Evolutionary conservation across 495 filamentous ascomycete species (phyloP).

Genomic region (Penicillium argentinense): DNA sequence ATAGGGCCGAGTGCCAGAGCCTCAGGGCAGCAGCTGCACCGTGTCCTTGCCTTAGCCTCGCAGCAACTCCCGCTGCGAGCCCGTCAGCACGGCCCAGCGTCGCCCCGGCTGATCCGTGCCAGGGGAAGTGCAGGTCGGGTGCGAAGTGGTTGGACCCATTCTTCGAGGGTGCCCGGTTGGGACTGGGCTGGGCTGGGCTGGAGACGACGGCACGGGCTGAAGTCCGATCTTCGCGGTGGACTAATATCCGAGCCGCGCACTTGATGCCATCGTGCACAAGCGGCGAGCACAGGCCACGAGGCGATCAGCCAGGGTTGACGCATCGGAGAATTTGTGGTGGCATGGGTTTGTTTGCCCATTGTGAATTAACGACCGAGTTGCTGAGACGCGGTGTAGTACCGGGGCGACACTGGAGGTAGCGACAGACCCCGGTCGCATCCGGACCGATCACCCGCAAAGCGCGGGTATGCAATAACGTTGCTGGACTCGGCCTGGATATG

Average conservation of each 20-base stretch:
- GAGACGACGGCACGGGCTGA: conserved; percentile 10
- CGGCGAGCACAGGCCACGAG: conserved; percentile 21
- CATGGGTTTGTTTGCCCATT: no score
- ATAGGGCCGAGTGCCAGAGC: conserved; percentile 1
- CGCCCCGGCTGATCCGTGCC: neutral
- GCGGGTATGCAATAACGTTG: conserved; percentile 27
- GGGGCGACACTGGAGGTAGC: no score
- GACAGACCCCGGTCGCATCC: no score
- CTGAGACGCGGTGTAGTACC: no score
- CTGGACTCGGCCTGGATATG: conserved; percentile 2
- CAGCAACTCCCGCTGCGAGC: neutral
- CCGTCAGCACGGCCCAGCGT: no score
- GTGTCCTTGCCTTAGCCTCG: no score
- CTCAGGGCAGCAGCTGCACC: neutral
- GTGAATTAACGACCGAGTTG: no score
- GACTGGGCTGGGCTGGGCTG: no score
- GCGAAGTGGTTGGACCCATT: no score
- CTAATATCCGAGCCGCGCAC: conserved; percentile 15
- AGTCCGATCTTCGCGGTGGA: conserved; percentile 17
- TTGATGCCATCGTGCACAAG: conserved; percentile 30
- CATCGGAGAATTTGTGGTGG: conserved; percentile 23
- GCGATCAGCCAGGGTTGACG: conserved; percentile 11
- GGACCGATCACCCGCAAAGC: conserved; percentile 25
- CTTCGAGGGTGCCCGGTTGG: no score
- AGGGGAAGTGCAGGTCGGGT: neutral